Base-by-base conservation (phyloP, 164 flowering plant genomes). In the Cinnamomum micranthum region DNA sequence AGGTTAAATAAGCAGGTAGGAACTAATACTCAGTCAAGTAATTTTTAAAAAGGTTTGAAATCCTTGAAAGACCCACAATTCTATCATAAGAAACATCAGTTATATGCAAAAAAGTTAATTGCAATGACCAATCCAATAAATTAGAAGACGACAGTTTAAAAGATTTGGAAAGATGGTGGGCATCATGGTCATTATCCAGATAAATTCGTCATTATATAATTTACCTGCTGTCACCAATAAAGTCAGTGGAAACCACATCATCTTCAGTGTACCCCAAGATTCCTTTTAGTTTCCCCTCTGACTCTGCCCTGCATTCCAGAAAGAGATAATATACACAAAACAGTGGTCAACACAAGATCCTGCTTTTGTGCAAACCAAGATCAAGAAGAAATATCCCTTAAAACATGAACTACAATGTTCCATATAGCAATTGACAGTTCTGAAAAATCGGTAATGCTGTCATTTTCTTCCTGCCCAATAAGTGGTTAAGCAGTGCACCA, bases 241-340 rank as follows among this genome's bases (percentile, higher is more conserved):
- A 92, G 78, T 94, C 98, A 4, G 95, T 87, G 52, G 98, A 94
- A 22, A 94, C 98, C 58, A 94, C 88, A 82, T 92, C 97, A 41
- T 94, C 98, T 64, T 94, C 98, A 10, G 90, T 88, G 88, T 89
- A 92, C 22, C 98, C 98, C 68, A 94, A 74, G 67, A 94, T 90
- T 2, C 98, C 98, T 87, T 91, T 92, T 71, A 94, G 74, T 13
- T 83, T 85, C n/a, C 88, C 90, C 82, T 92, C 93, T 4, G 97
- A 87, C 65, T 84, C 94, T 82, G 87, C 91, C 90, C 97, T 94
- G 81, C 58, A 68, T 52, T 47, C 13, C 70, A 28, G 14, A 14
- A 31, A 31, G 60, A 55, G n/a, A 19, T 3, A 17, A 55, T 4
- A 55, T 55, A 15, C 60, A 55, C 20, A 15, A 55, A 20, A 55